Evolutionary conservation across 192 early-diverging fungal species (phyloP), one percentile per base, ranked within the genome.

Genomic region (Backusella macrospora): DNA sequence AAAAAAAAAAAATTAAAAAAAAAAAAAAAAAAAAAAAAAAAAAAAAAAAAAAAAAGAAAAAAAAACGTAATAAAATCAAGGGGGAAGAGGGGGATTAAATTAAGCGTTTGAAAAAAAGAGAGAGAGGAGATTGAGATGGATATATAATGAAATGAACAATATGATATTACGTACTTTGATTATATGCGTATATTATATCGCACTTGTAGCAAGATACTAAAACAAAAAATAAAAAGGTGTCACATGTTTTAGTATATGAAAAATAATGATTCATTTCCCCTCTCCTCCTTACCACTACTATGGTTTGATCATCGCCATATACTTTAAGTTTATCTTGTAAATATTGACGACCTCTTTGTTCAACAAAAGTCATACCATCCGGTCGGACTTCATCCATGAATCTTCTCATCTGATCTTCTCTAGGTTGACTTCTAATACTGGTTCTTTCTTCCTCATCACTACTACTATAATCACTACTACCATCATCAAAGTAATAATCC

Each of bases 291-390:
- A 80, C 78, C 63, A 69, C 65, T 12, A 80, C 69, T 73, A 80
- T 80, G 4, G 73, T 80, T 37, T 80, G 78, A 64, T 80, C 78
- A 64, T 80, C 78, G 15, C 78, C 78, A 55, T 62, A 65, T 0
- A 80, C 62, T 3, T 64, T 59, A 3, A 80, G 21, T 18, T 71
- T 71, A 16, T 80, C 70, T 18, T 69, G 65, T 21, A 80, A 76
- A 63, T 76, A 76, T 13, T 49, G 18, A n/a, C 71, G 14, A 3
- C 78, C 74, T 49, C 66, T 46, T 16, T 63, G 40, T 55, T 77
- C 76, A 29, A 43, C 46, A 13, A 34, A 64, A 10, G 62, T 64
- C 40, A 72, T 18, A 1, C 71, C 59, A 18, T 72, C 71, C 6
- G 67, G 67, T 6, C 67, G 12, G 6, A 68, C 44, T 1, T 68